Evolutionary conservation across 106 monocot genomes (phyloP).

Genomic region (Vanilla planifolia): DNA sequence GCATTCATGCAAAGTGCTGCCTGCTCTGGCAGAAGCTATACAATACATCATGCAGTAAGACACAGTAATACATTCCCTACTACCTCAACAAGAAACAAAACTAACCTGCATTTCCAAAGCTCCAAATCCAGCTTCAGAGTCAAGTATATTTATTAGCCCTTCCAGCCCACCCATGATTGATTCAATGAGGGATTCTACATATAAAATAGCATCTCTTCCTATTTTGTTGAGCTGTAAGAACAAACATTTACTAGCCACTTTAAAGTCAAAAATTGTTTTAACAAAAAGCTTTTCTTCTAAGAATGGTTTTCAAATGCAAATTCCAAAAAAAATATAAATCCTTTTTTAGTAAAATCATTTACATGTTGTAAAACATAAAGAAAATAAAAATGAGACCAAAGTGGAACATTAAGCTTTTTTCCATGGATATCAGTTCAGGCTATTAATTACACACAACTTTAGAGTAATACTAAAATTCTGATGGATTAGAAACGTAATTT

Average conservation of each 20-base stretch:
- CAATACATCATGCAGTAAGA: conserved; percentile 22
- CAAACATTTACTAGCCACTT: not conserved
- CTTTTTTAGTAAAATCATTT: too few species aligned
- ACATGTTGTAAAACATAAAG: not conserved
- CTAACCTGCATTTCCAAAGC: conserved; percentile 88
- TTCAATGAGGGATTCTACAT: conserved; percentile 95
- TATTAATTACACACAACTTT: not conserved
- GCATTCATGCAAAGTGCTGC: conserved; percentile 55
- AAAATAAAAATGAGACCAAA: not conserved
- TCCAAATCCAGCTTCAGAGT: conserved; percentile 97
- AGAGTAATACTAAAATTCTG: too few species aligned
- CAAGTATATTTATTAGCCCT: conserved; percentile 93
- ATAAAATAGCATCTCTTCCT: conserved; percentile 80
- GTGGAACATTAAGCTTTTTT: not conserved
- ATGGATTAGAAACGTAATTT: too few species aligned
- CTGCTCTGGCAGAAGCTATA: conserved; percentile 92
- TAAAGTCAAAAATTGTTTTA: too few species aligned
- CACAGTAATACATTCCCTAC: not conserved
- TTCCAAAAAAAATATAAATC: too few species aligned
- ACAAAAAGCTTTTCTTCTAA: too few species aligned
- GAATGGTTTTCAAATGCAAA: too few species aligned
- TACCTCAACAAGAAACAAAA: not conserved
- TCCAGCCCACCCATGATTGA: conserved; percentile 99
- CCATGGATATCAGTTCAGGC: not conserved
- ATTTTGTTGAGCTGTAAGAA: conserved; percentile 65